Percentiles rank a stretch among this genome's conserved stretches.
Evolutionary conservation across 2,329 filamentous ascomycete species (phyloP).

Genomic region (Didymella pinodella): DNA sequence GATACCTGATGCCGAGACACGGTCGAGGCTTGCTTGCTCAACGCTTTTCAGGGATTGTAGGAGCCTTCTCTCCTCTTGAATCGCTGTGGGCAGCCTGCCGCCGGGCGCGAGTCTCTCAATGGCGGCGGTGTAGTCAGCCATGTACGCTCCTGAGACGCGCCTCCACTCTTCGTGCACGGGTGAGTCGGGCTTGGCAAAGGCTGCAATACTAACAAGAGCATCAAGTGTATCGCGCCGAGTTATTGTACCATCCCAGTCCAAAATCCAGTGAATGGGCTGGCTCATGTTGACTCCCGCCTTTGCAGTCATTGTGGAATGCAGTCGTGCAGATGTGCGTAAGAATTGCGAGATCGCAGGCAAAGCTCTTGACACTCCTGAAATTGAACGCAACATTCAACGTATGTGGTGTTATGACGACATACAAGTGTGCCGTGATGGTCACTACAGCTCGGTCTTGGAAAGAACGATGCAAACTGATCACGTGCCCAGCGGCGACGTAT

Average conservation of each 20-base stretch:
- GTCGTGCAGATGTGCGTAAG: background rate
- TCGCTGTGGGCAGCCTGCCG: conserved; percentile 37
- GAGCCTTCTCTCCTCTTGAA: conserved; percentile 49
- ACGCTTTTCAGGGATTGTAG: conserved; percentile 49
- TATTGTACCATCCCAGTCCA: conserved; percentile 60
- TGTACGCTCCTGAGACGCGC: conserved; percentile 51
- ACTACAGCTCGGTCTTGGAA: background rate
- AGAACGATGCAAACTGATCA: conserved; percentile 1
- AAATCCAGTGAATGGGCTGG: conserved; percentile 47
- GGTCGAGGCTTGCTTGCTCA: conserved; percentile 52
- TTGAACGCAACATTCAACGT: background rate
- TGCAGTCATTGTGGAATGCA: conserved; percentile 25
- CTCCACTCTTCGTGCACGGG: conserved; percentile 47
- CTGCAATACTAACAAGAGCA: conserved; percentile 52
- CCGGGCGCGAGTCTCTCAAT: conserved; percentile 39
- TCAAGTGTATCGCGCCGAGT: conserved; percentile 56
- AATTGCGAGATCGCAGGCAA: background rate
- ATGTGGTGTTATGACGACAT: background rate
- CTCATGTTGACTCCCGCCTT: conserved; percentile 1
- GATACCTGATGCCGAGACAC: conserved; percentile 51
- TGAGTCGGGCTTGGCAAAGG: conserved; percentile 34
- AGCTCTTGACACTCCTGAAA: background rate
- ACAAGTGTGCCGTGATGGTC: background rate
- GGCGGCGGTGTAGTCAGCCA: conserved; percentile 50
- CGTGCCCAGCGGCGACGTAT: background rate